Evolutionary conservation across 352 stramenopile genomes (phyloP).

Genomic region (Phytophthora fragariaefolia): DNA sequence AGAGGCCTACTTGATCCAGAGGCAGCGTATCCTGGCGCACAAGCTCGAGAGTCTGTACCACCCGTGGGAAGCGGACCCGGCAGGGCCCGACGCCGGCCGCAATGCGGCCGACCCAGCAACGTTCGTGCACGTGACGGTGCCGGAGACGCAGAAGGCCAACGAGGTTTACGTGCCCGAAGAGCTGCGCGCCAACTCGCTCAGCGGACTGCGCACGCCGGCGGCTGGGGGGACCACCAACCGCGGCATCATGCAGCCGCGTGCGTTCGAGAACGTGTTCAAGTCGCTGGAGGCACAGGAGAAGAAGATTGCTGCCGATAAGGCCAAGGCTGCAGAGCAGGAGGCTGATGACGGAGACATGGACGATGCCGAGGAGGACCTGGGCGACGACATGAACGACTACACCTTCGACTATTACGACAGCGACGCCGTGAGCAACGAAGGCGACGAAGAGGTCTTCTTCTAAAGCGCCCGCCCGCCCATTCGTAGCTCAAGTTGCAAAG

Average conservation of each 20-base stretch:
- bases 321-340: conserved; percentile 50
- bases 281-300: conserved; percentile 73
- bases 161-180: conserved; percentile 75
- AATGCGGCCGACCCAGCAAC: conserved; percentile 40
- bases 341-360: conserved; percentile 62
- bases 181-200: conserved; percentile 63
- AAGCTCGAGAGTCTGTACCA: conserved; percentile 78
- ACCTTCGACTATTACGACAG: conserved; percentile 86
- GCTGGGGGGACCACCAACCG: conserved; percentile 22
- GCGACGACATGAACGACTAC: conserved; percentile 85
- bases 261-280: conserved; percentile 78
- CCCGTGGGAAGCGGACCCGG: conserved; percentile 53
- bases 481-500: conserved; percentile 2
- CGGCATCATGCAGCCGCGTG: conserved; percentile 69
- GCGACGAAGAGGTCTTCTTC: conserved; percentile 81
- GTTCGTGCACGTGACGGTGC: conserved; percentile 73
- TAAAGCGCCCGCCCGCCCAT: conserved; percentile 25
- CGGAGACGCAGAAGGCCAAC: conserved; percentile 56
- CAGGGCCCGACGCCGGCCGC: conserved; percentile 27
- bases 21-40: conserved; percentile 69
- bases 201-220: conserved; percentile 36
- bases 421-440: conserved; percentile 69
- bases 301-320: conserved; percentile 52
- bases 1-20: conserved; percentile 74
- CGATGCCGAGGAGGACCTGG: conserved; percentile 72